A percentile compares a stretch with the other conserved stretches of the same genome.
phyloP scores from a whole-genome alignment of 129 eudicot genomes.

The Calendula officinalis region DNA sequence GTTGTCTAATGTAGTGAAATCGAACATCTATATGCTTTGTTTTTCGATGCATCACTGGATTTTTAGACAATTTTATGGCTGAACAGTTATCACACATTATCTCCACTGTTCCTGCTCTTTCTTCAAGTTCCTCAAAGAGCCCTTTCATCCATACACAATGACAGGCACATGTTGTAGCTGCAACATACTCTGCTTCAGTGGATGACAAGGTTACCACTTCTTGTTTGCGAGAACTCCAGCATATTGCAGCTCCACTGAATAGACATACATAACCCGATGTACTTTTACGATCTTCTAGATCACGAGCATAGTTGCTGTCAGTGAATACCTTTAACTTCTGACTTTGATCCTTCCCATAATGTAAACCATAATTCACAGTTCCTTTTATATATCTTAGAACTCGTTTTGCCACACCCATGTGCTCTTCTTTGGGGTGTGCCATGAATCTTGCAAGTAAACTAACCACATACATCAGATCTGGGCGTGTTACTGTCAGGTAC shows the following conservation, averaged over 20 bases:
- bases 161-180: too few species aligned
- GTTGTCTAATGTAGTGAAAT: neutral
- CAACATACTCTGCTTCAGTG: too few species aligned
- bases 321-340: neutral
- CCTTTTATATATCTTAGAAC: slow-evolving; percentile 3
- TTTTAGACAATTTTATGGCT: neutral
- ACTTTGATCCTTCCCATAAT: neutral
- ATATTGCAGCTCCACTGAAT: neutral
- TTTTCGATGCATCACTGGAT: slow-evolving; percentile 3
- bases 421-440: neutral
- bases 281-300: slow-evolving; percentile 10
- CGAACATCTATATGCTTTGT: slow-evolving; percentile 18
- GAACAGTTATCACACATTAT: neutral
- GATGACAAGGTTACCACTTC: neutral
- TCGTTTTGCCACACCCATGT: neutral
- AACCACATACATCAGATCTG: slow-evolving; percentile 11
- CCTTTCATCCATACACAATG: slow-evolving; percentile 6
- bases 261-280: slow-evolving; percentile 8
- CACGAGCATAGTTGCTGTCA: slow-evolving; percentile 8
- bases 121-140: neutral
- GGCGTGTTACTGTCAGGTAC: neutral
- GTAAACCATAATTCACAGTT: neutral
- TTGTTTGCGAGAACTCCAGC: slow-evolving; percentile 14
- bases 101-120: neutral
- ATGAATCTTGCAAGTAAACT: neutral